Evolutionary conservation across 805 yeast genomes (phyloP).

Genomic region (Danielia reshetovae): DNA sequence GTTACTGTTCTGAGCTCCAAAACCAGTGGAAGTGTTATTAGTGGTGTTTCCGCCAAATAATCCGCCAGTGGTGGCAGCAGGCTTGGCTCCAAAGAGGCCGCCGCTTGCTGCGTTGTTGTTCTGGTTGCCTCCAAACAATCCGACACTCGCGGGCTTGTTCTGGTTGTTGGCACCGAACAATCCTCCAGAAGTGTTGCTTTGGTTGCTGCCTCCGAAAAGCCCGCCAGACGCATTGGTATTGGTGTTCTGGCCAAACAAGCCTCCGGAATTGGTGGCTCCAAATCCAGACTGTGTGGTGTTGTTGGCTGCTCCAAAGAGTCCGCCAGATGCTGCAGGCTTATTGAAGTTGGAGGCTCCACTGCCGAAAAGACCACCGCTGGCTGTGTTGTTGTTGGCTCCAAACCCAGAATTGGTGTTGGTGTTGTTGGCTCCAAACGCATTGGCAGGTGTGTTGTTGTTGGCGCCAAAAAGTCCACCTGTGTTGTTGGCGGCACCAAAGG

Average conservation of each 20-base stretch:
- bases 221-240: constrained; percentile 22
- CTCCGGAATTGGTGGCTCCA: constrained; percentile 23
- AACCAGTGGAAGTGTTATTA: constrained; percentile 17
- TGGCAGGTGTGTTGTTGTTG: not conserved
- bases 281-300: constrained; percentile 5
- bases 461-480: constrained; percentile 9
- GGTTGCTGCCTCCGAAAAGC: constrained; percentile 38
- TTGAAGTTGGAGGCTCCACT: constrained; percentile 22
- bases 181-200: constrained; percentile 7
- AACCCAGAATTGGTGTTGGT: constrained; percentile 9
- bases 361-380: constrained; percentile 25
- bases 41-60: constrained; percentile 28
- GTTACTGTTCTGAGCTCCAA: constrained; percentile 16
- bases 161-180: constrained; percentile 12
- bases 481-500: constrained; percentile 13
- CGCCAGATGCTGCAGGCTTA: constrained; percentile 11
- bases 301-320: constrained; percentile 6
- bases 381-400: constrained; percentile 1
- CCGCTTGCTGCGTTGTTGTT: constrained; percentile 14
- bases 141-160: constrained; percentile 10
- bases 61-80: constrained; percentile 14
- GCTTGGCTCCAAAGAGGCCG: constrained; percentile 40
- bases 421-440: constrained; percentile 20
- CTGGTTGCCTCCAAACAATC: constrained; percentile 5
- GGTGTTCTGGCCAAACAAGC: constrained; percentile 21